phyloP scores from a whole-genome alignment of 176 grass and related monocot genomes.

The Saccharum officinarum region DNA sequence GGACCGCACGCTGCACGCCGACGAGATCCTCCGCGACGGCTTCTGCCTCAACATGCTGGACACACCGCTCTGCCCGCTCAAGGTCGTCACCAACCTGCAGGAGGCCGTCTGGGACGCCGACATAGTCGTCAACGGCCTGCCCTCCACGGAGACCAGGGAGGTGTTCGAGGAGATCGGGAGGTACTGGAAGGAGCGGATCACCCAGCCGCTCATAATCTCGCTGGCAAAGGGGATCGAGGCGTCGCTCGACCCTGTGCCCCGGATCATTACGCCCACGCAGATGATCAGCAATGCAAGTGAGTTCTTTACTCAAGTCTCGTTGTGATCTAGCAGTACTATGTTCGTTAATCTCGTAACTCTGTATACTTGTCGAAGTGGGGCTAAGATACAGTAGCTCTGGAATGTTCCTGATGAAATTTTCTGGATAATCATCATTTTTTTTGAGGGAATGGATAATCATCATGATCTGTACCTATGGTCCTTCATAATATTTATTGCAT shows the following conservation, averaged over 20 bases:
- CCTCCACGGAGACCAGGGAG: conserved; percentile 87
- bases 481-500: neutral
- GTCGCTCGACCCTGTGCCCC: conserved; percentile 68
- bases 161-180: conserved; percentile 75
- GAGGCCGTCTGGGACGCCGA: conserved; percentile 98
- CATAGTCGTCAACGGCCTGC: conserved; percentile 84
- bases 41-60: conserved; percentile 99
- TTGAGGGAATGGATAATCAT: no score
- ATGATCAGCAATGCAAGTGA: conserved; percentile 95
- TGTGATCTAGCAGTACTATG: neutral
- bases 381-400: no score
- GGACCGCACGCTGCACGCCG: conserved; percentile 81
- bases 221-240: conserved; percentile 98
- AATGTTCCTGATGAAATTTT: no score
- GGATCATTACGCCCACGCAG: conserved; percentile 89
- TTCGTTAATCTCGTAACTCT: neutral
- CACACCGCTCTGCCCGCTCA: conserved; percentile 90
- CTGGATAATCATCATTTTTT: no score
- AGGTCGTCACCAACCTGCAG: conserved; percentile 97
- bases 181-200: conserved; percentile 91
- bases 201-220: conserved; percentile 65
- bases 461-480: no score
- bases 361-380: conserved; percentile 1
- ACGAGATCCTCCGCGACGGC: conserved; percentile 86
- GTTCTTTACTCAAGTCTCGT: neutral